Evolutionary conservation across 1,284 basidiomycete species (phyloP).

Genomic region (Cutaneotrichosporon spelunceum): DNA sequence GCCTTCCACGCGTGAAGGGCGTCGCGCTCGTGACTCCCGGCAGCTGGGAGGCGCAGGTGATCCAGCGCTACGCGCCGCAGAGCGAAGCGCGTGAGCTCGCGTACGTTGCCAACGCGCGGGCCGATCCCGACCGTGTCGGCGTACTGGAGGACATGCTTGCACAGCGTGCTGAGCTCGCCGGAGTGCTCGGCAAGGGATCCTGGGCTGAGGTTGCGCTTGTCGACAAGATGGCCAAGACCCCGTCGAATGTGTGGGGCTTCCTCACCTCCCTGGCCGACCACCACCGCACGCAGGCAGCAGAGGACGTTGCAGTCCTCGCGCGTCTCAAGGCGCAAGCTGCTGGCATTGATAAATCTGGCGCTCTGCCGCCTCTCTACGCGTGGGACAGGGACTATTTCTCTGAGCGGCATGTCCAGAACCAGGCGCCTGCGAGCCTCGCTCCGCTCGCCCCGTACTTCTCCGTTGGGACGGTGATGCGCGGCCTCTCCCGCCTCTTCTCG

Average conservation of each 20-base stretch:
- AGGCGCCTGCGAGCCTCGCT: constrained; percentile 57
- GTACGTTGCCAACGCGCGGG: constrained; percentile 67
- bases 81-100: constrained; percentile 76
- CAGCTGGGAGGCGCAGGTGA: constrained; percentile 85
- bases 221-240: constrained; percentile 93
- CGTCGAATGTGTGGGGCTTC: constrained; percentile 83
- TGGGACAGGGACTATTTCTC: constrained; percentile 90
- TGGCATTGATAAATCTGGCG: constrained; percentile 38
- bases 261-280: constrained; percentile 71
- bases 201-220: constrained; percentile 78
- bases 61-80: constrained; percentile 77
- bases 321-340: constrained; percentile 67
- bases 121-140: constrained; percentile 52
- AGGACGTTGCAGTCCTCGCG: constrained; percentile 68
- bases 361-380: constrained; percentile 67
- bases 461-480: constrained; percentile 80
- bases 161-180: constrained; percentile 73
- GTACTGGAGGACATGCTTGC: constrained; percentile 72
- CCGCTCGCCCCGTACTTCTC: constrained; percentile 66
- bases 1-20: constrained; percentile 59
- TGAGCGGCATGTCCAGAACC: constrained; percentile 37
- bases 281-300: constrained; percentile 68
- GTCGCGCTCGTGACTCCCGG: constrained; percentile 72
- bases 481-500: constrained; percentile 75
- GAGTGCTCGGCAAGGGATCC: constrained; percentile 72